Conservation (phyloP, 75 land plant genomes). For the Sequoia sempervirens region DNA sequence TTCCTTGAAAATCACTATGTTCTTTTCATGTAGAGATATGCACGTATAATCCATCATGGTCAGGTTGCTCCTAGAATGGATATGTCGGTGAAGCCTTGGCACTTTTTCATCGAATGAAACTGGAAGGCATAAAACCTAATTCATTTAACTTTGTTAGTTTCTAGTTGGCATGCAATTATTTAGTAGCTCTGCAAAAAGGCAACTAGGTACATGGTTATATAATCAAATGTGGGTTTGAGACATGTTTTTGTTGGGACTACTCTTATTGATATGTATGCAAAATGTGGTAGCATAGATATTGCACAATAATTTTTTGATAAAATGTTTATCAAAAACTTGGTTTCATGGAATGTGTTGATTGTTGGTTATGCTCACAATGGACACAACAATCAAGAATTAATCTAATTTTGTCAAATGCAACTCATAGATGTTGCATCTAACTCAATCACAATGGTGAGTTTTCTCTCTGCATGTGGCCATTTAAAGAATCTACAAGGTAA, state of each 20-base stretch:
- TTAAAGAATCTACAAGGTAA: conserved; percentile 16
- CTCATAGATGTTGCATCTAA: not conserved
- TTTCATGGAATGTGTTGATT: conserved; percentile 22
- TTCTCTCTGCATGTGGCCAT: conserved; percentile 20
- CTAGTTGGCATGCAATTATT: conserved; percentile 13
- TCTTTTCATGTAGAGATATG: too few species aligned
- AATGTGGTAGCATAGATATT: conserved; percentile 14
- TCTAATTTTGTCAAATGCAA: conserved; percentile 13
- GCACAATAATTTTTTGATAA: conserved; percentile 9
- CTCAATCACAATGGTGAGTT: conserved; percentile 11
- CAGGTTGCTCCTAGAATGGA: too few species aligned
- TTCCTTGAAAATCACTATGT: too few species aligned
- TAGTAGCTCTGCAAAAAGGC: conserved; percentile 20
- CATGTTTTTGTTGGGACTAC: conserved; percentile 15
- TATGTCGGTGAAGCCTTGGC: too few species aligned
- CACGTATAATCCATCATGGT: too few species aligned
- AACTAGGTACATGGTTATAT: conserved; percentile 13
- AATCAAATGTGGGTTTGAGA: not conserved
- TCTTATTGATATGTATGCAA: conserved; percentile 22
- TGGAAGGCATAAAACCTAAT: conserved; percentile 13
- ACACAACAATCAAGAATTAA: not conserved
- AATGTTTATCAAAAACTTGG: not conserved
- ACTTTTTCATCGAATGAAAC: too few species aligned
- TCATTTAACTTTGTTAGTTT: conserved; percentile 12
- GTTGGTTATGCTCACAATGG: conserved; percentile 16